Conservation (phyloP, 192 early-diverging fungal species). For the Diversispora epigaea region DNA sequence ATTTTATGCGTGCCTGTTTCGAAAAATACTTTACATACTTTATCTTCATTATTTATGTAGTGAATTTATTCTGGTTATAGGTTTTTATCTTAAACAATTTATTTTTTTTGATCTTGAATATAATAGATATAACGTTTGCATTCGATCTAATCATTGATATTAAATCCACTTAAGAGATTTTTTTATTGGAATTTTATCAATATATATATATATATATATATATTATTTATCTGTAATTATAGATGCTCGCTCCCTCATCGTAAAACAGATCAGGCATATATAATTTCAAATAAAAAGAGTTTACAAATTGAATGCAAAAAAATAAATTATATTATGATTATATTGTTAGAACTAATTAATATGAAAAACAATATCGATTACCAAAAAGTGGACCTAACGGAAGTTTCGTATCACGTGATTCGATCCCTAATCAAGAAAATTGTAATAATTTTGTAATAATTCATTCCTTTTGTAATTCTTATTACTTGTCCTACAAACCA, state of each 20-base stretch:
- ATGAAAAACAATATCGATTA: conserved; percentile 43
- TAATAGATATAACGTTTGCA: too few species aligned
- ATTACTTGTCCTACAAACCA: conserved; percentile 87
- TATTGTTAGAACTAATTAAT: background rate
- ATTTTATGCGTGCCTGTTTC: too few species aligned
- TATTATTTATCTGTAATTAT: too few species aligned
- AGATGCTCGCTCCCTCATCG: conserved; percentile 45
- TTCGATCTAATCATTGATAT: too few species aligned
- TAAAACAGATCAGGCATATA: conserved; percentile 49
- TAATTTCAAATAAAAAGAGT: conserved; percentile 52
- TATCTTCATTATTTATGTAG: conserved; percentile 58
- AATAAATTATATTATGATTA: background rate
- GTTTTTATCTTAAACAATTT: conserved; percentile 30
- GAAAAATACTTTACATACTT: too few species aligned
- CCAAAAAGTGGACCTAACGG: conserved; percentile 49
- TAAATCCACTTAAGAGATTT: too few species aligned
- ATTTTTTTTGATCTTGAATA: too few species aligned
- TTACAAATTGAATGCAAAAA: conserved; percentile 59
- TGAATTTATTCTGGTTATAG: conserved; percentile 62
- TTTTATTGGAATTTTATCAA: background rate
- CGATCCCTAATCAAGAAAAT: conserved; percentile 18
- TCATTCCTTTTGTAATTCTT: conserved; percentile 70
- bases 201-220: background rate
- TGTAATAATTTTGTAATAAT: conserved; percentile 44
- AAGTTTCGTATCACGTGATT: conserved; percentile 41